A percentile compares a stretch with the other conserved stretches of the same genome.
Conservation (phyloP, 2,329 filamentous ascomycete genomes). For the Microcyclosporella mali region DNA sequence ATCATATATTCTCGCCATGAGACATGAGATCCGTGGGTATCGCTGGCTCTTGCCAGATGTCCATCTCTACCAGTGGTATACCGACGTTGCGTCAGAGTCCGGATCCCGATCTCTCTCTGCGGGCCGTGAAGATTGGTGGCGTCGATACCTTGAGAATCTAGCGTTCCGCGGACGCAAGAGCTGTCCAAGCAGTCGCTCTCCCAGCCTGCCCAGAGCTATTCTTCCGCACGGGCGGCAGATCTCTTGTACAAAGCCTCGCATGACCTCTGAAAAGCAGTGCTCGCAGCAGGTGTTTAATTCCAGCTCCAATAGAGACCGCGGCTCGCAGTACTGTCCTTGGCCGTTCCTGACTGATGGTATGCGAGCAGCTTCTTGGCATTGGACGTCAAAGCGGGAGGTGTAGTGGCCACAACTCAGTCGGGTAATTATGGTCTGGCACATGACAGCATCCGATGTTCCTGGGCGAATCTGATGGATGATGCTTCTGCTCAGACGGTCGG, state of each 20-base stretch:
- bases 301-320: not conserved
- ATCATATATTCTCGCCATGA: not conserved
- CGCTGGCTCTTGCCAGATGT: not conserved
- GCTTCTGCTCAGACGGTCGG: no score
- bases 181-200: constrained; percentile 15
- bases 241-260: constrained; percentile 1
- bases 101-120: constrained; percentile 2
- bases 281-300: constrained; percentile 9
- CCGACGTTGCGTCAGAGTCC: not conserved
- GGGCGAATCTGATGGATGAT: no score
- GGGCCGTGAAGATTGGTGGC: constrained; percentile 12
- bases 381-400: not conserved
- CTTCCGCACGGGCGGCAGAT: not conserved
- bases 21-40: no score
- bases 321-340: not conserved
- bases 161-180: no score
- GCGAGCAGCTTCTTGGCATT: constrained; percentile 3
- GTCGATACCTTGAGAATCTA: constrained; percentile 7
- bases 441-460: not conserved
- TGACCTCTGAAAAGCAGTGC: constrained; percentile 5
- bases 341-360: no score
- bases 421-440: constrained; percentile 18
- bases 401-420: constrained; percentile 18
- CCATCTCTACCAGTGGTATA: constrained; percentile 1
- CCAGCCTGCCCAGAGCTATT: not conserved